These are phyloP conservation scores for Daldinia childiae DNA, from an alignment of 495 filamentous ascomycete species.

Conservation along the genomic window DNA sequence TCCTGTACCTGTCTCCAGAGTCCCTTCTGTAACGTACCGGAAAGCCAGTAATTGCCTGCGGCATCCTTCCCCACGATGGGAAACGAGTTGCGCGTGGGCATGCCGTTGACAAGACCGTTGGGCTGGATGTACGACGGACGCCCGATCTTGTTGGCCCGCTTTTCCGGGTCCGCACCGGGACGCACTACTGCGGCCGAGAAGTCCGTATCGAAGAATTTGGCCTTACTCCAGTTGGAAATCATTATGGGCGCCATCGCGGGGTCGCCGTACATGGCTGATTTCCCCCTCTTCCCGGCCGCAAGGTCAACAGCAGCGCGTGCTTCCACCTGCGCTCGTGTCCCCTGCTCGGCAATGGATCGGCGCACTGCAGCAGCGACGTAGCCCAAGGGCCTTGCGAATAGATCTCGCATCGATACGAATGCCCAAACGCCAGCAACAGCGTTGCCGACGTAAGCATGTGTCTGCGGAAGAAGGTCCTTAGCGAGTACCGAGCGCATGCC, in stretches of 20 bases:
- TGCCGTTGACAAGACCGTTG: slow-evolving; percentile 42
- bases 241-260: slow-evolving; percentile 47
- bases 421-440: slow-evolving; percentile 41
- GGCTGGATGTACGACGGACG: slow-evolving; percentile 44
- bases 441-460: slow-evolving; percentile 49
- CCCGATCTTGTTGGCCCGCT: slow-evolving; percentile 43
- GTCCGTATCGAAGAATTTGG: slow-evolving; percentile 55
- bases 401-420: slow-evolving; percentile 46
- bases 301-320: slow-evolving; percentile 42
- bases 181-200: slow-evolving; percentile 56
- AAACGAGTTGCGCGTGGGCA: slow-evolving; percentile 47
- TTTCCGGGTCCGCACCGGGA: slow-evolving; percentile 7
- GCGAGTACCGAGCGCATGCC: slow-evolving; percentile 43
- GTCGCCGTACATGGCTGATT: slow-evolving; percentile 50
- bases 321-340: slow-evolving; percentile 55
- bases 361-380: slow-evolving; percentile 51
- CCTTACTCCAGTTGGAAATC: slow-evolving; percentile 60
- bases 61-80: slow-evolving; percentile 59
- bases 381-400: slow-evolving; percentile 49
- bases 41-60: slow-evolving; percentile 60
- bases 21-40: slow-evolving; percentile 48
- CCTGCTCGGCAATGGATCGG: slow-evolving; percentile 52
- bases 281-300: slow-evolving; percentile 14
- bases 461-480: slow-evolving; percentile 41
- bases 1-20: slow-evolving; percentile 51